Evolutionary conservation across 148 eudicot genomes (phyloP), one percentile per base, ranked within the genome.

Genomic region (Chenopodium suecicum): DNA sequence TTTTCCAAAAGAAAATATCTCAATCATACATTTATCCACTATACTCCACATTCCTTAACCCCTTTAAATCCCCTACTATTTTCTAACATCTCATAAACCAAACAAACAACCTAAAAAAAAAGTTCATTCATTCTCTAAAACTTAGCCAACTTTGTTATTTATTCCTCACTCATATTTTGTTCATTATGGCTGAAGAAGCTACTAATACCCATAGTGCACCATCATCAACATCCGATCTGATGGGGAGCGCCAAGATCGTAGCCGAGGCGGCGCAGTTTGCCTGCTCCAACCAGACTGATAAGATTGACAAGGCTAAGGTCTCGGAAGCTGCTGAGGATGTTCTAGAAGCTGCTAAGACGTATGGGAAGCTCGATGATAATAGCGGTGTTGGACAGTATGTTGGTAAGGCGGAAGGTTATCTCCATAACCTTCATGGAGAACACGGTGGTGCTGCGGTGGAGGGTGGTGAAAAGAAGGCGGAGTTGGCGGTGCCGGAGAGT

Each of bases 281-380:
- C 11, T 32, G 71, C 54, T 14, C 27, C 23, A 67, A 75, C 37
- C 83, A 86, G 29, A 63, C 78, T 1, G 74, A 60, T 72, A 52
- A 75, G 73, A 72, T 89, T 0, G 93, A 90, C 82, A 91, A 84
- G 82, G 86, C 74, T 2, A 84, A 81, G 83, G 89, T 80, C 5
- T 84, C 96, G 0, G 92, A 77, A 2, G 92, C 96, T 0, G 92
- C 92, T 0, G 90, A 88, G 13, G 87, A 90, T 16, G 63, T 89
- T 71, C 83, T 89, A 60, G 83, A 80, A 58, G 93, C 89, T 0
- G 90, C 88, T 25, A 66, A 83, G 74, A 76, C 52, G 2, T 86
- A 85, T 29, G 91, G 90, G 0, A 88, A 89, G 46, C 69, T 91
- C 1, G 92, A 88, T 9, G 89, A 88, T 3, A 82, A 23, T 9